Evolutionary conservation across 202 grass and related monocot genomes (phyloP), one percentile per base, ranked within the genome.

Genomic region (Digitaria exilis): DNA sequence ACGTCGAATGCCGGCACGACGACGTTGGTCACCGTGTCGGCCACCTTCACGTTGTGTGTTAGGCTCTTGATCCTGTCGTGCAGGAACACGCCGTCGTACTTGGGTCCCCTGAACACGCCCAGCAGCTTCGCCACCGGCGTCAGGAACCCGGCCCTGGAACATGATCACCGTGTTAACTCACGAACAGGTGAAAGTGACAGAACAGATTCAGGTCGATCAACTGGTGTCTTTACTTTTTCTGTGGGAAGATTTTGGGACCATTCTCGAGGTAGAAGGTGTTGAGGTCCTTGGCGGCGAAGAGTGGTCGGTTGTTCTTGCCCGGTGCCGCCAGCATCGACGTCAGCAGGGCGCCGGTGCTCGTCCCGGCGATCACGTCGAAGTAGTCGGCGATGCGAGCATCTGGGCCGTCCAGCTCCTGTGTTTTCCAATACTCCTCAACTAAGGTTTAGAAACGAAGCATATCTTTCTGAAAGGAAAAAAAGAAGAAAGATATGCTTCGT

Each of bases 331-430:
- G 83, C 92, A 94, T 94, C n/a, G 92, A 26, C 60, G 89, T 79
- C 19, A 94, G 9, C 13, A 91, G 80, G 2, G 86, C 91, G 6
- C 91, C 92, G 9, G 91, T 91, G 88, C 91, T 94, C 59, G 91
- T 94, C 80, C 91, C 91, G 18, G 91, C 74, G 44, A 94, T 88
- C 85, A 93, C 86, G 65, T 93, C 91, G 65, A 91, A 91, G 48
- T 91, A 91, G 66, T 91, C 89, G 6, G 88, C 88, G 25, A 93
- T 81, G 14, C 91, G 78, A 5, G 85, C 88, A 7, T 94, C 89
- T 0, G 83, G 88, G 5, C 89, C 92, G 31, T 94, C 92, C 21
- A 91, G 58, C 65, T 94, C 86, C 92, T 92, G 80, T 6, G 61
- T n/a, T n/a, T 45, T 9, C 43, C 10, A 45, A 45, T 10, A 12